A percentile compares a stretch with the other conserved stretches of the same genome.
Conservation (phyloP, 257 asterid genomes). For the Anisodus tanguticus region DNA sequence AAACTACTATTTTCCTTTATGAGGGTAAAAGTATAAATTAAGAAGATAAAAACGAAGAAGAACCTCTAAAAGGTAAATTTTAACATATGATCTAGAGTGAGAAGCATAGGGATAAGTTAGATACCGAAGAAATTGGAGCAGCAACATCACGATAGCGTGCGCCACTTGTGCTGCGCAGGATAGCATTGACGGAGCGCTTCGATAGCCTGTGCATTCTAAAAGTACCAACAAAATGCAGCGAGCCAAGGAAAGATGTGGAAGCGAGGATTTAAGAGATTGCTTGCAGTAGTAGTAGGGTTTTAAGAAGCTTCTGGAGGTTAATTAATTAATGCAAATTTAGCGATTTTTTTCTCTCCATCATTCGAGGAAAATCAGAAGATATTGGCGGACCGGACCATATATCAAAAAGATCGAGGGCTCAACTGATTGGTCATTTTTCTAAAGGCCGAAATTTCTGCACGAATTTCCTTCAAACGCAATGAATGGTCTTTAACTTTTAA, state of each 20-base stretch:
- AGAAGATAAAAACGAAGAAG: neutral
- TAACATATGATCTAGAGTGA: neutral
- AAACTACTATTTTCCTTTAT: neutral
- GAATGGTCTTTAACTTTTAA: too few species aligned
- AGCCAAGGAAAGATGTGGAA: too few species aligned
- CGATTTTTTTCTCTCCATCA: too few species aligned
- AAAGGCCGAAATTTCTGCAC: too few species aligned
- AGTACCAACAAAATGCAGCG: neutral
- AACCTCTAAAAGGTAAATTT: too few species aligned
- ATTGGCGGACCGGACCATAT: too few species aligned
- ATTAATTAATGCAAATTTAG: neutral
- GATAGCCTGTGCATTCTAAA: constrained; percentile 62
- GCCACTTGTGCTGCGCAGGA: constrained; percentile 49
- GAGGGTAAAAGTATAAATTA: neutral
- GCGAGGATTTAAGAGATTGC: neutral
- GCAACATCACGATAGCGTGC: constrained; percentile 48
- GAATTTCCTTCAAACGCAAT: too few species aligned
- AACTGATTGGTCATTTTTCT: too few species aligned
- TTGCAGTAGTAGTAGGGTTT: constrained; percentile 45
- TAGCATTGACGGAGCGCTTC: constrained; percentile 63
- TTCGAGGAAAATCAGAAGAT: too few species aligned
- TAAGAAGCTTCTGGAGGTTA: constrained; percentile 52
- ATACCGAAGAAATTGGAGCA: constrained; percentile 53
- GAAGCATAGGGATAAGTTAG: constrained; percentile 34
- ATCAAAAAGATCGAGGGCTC: too few species aligned